Conservation (phyloP, 805 yeast genomes). For the Candida nonsorbophila region DNA sequence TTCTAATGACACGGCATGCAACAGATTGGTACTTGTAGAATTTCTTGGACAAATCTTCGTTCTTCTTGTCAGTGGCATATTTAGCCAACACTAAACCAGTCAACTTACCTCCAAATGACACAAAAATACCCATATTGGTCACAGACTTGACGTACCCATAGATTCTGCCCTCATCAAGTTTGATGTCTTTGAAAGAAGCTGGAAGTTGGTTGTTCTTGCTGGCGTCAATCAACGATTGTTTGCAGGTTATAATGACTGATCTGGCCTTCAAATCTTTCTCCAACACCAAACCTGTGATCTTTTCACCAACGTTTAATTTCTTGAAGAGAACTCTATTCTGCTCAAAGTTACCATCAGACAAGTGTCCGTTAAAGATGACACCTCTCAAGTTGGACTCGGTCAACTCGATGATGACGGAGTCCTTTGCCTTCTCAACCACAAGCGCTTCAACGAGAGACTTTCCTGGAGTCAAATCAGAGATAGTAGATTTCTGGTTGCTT, state of each 20-base stretch:
- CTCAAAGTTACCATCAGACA: conserved; percentile 71
- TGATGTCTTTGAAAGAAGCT: conserved; percentile 50
- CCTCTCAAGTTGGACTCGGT: conserved; percentile 54
- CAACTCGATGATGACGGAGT: conserved; percentile 62
- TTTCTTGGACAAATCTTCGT: conserved; percentile 46
- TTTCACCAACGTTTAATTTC: conserved; percentile 56
- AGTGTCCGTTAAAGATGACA: conserved; percentile 66
- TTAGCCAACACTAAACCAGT: conserved; percentile 81
- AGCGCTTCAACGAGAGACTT: conserved; percentile 53
- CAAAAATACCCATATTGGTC: conserved; percentile 77
- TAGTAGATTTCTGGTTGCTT: conserved; percentile 39
- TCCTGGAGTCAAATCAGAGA: conserved; percentile 53
- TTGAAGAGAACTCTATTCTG: conserved; percentile 66
- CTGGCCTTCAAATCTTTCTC: conserved; percentile 61
- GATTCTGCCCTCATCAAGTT: conserved; percentile 35
- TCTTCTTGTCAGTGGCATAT: conserved; percentile 52
- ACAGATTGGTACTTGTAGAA: conserved; percentile 70
- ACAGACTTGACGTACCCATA: conserved; percentile 76
- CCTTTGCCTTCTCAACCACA: conserved; percentile 72
- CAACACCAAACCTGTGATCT: conserved; percentile 57
- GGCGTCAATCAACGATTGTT: conserved; percentile 61
- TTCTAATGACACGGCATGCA: conserved; percentile 56
- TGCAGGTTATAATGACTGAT: conserved; percentile 58
- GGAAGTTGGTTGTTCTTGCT: conserved; percentile 57
- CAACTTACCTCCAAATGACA: conserved; percentile 72